Conservation (phyloP, 176 grass and related monocot species). For the Rhynchospora breviuscula region DNA sequence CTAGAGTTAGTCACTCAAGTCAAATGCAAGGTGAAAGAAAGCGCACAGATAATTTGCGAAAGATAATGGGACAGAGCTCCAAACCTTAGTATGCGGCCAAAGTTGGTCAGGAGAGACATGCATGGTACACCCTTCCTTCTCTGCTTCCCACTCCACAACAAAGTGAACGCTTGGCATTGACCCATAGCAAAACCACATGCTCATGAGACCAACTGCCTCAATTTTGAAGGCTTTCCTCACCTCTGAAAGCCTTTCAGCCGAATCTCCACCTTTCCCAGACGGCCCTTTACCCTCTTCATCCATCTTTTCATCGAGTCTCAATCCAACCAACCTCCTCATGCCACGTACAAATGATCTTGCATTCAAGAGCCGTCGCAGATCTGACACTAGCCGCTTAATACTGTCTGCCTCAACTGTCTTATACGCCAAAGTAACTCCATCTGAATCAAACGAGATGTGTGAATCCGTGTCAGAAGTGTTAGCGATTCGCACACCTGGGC, state of each 20-base stretch:
- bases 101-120: slow-evolving; percentile 98
- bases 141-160: slow-evolving; percentile 97
- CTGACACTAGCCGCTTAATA: slow-evolving; percentile 68
- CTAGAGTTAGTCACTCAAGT: slow-evolving; percentile 11
- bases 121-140: slow-evolving; percentile 84
- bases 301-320: slow-evolving; percentile 59
- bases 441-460: slow-evolving; percentile 78
- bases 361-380: slow-evolving; percentile 74
- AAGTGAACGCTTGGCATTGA: slow-evolving; percentile 95
- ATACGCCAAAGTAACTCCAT: slow-evolving; percentile 75
- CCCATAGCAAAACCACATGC: slow-evolving; percentile 93
- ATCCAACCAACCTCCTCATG: slow-evolving; percentile 81
- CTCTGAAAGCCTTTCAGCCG: slow-evolving; percentile 65
- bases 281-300: slow-evolving; percentile 52
- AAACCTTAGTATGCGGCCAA: slow-evolving; percentile 99
- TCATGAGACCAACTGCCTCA: slow-evolving; percentile 94
- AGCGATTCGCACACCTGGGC: slow-evolving; percentile 65
- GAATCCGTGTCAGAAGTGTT: slow-evolving; percentile 97
- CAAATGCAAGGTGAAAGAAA: background rate
- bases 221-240: slow-evolving; percentile 95
- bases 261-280: slow-evolving; percentile 45
- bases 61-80: background rate
- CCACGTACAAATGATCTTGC: slow-evolving; percentile 69
- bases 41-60: background rate
- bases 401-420: slow-evolving; percentile 79